Percentiles rank a stretch among this genome's conserved stretches.
Evolutionary conservation across 352 stramenopile species (phyloP).

Genomic region (Pythium plurisporium): DNA sequence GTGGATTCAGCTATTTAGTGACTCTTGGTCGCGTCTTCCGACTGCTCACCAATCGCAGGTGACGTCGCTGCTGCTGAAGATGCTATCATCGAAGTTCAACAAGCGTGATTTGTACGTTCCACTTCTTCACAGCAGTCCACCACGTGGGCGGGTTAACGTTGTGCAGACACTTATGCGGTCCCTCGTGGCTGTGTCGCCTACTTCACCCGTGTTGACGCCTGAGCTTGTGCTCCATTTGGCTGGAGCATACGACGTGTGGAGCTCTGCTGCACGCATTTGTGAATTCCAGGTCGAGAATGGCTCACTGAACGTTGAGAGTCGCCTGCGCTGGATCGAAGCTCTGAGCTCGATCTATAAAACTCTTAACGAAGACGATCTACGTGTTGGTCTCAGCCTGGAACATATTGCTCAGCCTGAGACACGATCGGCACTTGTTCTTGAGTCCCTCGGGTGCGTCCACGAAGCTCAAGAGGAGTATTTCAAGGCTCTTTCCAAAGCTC

Average conservation of each 20-base stretch:
- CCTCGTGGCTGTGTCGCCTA: constrained; percentile 54
- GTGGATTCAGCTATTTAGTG: constrained; percentile 72
- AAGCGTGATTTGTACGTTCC: constrained; percentile 81
- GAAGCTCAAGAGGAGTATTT: constrained; percentile 89
- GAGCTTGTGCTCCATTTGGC: constrained; percentile 83
- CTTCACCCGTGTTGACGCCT: constrained; percentile 67
- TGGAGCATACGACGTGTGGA: constrained; percentile 83
- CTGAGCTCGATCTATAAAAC: constrained; percentile 84
- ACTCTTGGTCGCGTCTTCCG: constrained; percentile 47
- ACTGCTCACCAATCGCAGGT: constrained; percentile 51
- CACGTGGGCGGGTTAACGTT: constrained; percentile 54
- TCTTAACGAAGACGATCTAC: constrained; percentile 80
- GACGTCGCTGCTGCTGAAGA: constrained; percentile 61
- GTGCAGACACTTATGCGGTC: constrained; percentile 82
- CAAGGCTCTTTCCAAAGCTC: constrained; percentile 69
- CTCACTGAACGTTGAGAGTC: constrained; percentile 57
- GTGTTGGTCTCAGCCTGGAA: constrained; percentile 73
- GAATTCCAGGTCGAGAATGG: constrained; percentile 82
- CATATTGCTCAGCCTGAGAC: constrained; percentile 77
- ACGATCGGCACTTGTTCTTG: constrained; percentile 60
- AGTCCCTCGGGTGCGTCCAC: constrained; percentile 79
- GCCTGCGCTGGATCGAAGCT: constrained; percentile 82
- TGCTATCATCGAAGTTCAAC: constrained; percentile 86
- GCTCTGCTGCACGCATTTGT: constrained; percentile 56
- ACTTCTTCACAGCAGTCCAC: constrained; percentile 22